Conservation (phyloP, 371 early-diverging fungal genomes). For the Amoeboaphelidium occidentale region DNA sequence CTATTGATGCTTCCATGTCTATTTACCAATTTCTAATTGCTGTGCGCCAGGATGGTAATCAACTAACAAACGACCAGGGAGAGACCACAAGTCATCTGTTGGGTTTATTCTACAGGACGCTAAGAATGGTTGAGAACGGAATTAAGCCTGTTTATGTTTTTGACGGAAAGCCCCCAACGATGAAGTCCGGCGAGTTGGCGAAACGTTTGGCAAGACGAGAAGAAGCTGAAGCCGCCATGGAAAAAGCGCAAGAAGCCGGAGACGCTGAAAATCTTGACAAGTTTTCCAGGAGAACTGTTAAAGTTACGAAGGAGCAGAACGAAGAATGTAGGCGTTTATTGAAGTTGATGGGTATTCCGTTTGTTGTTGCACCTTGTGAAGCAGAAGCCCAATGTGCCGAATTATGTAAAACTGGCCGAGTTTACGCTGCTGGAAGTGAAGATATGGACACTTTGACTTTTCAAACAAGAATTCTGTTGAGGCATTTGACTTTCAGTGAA, state of each 20-base stretch:
- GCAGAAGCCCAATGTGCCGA: conserved; percentile 99
- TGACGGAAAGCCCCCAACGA: conserved; percentile 93
- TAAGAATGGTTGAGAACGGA: conserved; percentile 95
- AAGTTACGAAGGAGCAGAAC: conserved; percentile 84
- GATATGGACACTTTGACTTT: conserved; percentile 99
- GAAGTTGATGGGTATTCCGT: conserved; percentile 91
- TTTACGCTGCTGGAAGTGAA: conserved; percentile 93
- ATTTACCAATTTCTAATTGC: conserved; percentile 99
- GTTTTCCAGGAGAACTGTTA: conserved; percentile 74
- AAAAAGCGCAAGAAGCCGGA: conserved; percentile 42
- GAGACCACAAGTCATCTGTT: conserved; percentile 94
- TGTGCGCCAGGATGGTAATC: conserved; percentile 78
- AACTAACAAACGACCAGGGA: conserved; percentile 66
- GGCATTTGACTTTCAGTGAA: conserved; percentile 88
- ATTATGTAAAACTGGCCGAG: conserved; percentile 63
- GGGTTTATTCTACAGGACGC: conserved; percentile 96
- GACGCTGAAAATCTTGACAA: conserved; percentile 66
- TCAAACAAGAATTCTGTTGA: conserved; percentile 65
- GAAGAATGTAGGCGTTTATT: conserved; percentile 82
- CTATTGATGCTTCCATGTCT: conserved; percentile 94
- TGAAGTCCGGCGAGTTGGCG: conserved; percentile 85
- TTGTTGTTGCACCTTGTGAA: conserved; percentile 91
- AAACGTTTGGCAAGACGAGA: conserved; percentile 56
- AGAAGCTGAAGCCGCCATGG: conserved; percentile 13
- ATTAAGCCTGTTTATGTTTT: conserved; percentile 97